Evolutionary conservation across 768 basidiomycete species (phyloP).

Genomic region (Pholiota microspora): DNA sequence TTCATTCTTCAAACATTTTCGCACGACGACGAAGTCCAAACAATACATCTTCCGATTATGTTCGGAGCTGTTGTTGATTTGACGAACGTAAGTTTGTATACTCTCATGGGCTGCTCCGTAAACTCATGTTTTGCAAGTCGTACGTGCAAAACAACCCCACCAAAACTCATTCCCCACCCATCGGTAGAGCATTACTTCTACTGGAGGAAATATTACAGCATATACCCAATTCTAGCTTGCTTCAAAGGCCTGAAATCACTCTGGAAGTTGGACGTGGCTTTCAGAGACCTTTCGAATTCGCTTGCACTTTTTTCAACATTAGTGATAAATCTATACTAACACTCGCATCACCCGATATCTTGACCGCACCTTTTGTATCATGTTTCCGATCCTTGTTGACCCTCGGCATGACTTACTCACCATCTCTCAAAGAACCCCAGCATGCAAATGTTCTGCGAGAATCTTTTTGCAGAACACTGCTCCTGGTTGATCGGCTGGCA

Average conservation of each 20-base stretch:
- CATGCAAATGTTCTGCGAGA: conserved; percentile 39
- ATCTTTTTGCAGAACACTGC: conserved; percentile 50
- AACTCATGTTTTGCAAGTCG: conserved; percentile 27
- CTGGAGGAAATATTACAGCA: conserved; percentile 52
- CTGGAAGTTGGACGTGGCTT: conserved; percentile 31
- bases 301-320: conserved; percentile 56
- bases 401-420: conserved; percentile 45
- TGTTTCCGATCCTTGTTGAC: conserved; percentile 54
- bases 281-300: conserved; percentile 50
- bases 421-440: conserved; percentile 26
- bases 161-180: conserved; percentile 31
- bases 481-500: conserved; percentile 50
- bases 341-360: conserved; percentile 21
- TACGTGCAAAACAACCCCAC: conserved; percentile 33
- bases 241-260: conserved; percentile 47
- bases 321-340: conserved; percentile 29
- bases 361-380: conserved; percentile 51
- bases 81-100: conserved; percentile 49
- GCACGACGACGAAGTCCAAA: conserved; percentile 87
- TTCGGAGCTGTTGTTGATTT: conserved; percentile 68
- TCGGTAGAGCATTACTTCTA: conserved; percentile 45
- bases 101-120: conserved; percentile 3
- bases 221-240: conserved; percentile 47
- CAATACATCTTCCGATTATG: conserved; percentile 77
- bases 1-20: conserved; percentile 78